Base-by-base conservation (phyloP, 2,329 filamentous ascomycete genomes). In the Salinomyces thailandicus region DNA sequence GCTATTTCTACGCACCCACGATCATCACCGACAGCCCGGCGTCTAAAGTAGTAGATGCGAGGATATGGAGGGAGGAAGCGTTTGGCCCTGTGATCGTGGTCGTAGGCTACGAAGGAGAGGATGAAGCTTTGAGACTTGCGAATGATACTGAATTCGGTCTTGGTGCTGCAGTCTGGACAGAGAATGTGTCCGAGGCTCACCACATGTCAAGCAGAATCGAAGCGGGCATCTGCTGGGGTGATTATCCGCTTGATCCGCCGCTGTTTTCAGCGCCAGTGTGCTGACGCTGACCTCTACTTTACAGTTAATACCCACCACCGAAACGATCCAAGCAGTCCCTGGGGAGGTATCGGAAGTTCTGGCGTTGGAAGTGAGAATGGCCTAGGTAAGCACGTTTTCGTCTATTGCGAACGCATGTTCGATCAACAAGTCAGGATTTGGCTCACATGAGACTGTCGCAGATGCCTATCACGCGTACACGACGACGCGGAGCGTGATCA, bases 321-420 rank as follows among this genome's bases (percentile, higher is more conserved):
- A 20, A 84, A 83, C 47, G 79, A 83, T 46, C 79, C 79, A 0
- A 77, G 77, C 46, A 78, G 77, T 40, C 76, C 80, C 1, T 80
- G 79, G 79, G 80, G 79, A 17, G 76, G 79, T 1, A 63, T 72
- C 18, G 75, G 76, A 47, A 64, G 63, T 22, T 67, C 71, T 1
- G 80, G 80, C 1, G 69, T 84, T 0, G 80, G 79, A 1, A 83
- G 78, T 42, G 81, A 85, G 62, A 84, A 85, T 49, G 80, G 80
- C 0, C 47, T 77, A 0, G 79, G 80, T 49, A 73, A 76, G 46
- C 72, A 0, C 73, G 77, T n/a, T n/a, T n/a, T n/a, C n/a, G n/a
- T n/a, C n/a, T n/a, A n/a, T n/a, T n/a, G n/a, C n/a, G n/a, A n/a
- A n/a, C n/a, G n/a, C n/a, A n/a, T n/a, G n/a, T n/a, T n/a, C n/a